A percentile compares a stretch with the other conserved stretches of the same genome.
These are phyloP conservation scores for Aspergillus kassunensis DNA, from an alignment of 495 filamentous ascomycete species.

Conservation along the genomic window DNA sequence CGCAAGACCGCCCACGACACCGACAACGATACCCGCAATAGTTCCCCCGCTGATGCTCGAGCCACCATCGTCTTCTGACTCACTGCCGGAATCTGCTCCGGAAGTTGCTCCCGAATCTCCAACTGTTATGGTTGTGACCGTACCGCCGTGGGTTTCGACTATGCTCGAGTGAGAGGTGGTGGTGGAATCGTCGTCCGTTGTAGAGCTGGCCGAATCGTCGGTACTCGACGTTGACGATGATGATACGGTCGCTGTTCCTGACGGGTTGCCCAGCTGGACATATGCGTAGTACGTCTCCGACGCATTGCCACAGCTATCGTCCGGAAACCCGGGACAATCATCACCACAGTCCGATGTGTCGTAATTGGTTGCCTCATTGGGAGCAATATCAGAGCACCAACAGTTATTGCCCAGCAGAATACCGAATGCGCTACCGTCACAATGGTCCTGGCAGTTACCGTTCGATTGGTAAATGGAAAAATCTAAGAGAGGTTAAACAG, in stretches of 20 bases:
- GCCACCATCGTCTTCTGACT: slow-evolving; percentile 14
- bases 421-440: slow-evolving; percentile 61
- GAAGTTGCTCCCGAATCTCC: slow-evolving; percentile 35
- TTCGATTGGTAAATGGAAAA: slow-evolving; percentile 59
- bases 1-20: slow-evolving; percentile 43
- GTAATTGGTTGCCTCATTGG: slow-evolving; percentile 40
- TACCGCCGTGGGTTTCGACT: slow-evolving; percentile 28
- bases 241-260: slow-evolving; percentile 33
- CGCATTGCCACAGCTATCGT: slow-evolving; percentile 59
- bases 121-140: slow-evolving; percentile 51
- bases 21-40: slow-evolving; percentile 49
- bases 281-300: slow-evolving; percentile 58
- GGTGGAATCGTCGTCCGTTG: slow-evolving; percentile 15
- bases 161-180: slow-evolving; percentile 35
- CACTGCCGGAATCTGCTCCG: slow-evolving; percentile 12
- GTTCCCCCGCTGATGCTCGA: slow-evolving; percentile 33
- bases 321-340: slow-evolving; percentile 63
- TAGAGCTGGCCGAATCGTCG: slow-evolving; percentile 15
- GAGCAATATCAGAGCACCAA: slow-evolving; percentile 74
- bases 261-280: slow-evolving; percentile 26
- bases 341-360: slow-evolving; percentile 46
- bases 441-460: slow-evolving; percentile 55
- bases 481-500: slow-evolving; percentile 34
- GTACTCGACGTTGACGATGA: slow-evolving; percentile 21
- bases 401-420: slow-evolving; percentile 60